Percentiles rank a stretch among this genome's conserved stretches.
These are phyloP conservation scores for Kuraishia piskuri DNA, from an alignment of 805 yeast genomes.

Conservation along the genomic window DNA sequence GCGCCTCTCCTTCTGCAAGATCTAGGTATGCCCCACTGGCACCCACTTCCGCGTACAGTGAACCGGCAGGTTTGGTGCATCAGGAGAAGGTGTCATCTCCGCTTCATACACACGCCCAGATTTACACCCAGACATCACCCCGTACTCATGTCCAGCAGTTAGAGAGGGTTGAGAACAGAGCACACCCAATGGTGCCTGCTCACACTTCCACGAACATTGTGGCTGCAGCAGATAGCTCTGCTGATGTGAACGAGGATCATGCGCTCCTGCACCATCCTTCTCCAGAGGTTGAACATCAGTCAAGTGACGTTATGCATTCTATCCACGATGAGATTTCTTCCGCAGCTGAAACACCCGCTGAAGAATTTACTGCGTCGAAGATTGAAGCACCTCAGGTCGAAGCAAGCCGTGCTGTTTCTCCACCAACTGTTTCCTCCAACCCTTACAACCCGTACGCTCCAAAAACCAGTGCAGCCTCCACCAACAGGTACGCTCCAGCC, in stretches of 20 bases:
- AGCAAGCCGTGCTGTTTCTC: neutral
- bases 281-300: neutral
- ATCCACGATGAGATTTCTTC: neutral
- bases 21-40: neutral
- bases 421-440: constrained; percentile 1
- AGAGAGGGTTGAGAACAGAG: neutral
- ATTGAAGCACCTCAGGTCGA: neutral
- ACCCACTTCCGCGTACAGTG: neutral
- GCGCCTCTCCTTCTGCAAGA: neutral
- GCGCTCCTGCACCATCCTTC: neutral
- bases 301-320: neutral
- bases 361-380: neutral
- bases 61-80: neutral
- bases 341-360: neutral
- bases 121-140: neutral
- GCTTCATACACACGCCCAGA: neutral
- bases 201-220: neutral
- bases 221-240: neutral
- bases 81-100: neutral
- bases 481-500: constrained; percentile 2
- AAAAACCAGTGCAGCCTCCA: neutral
- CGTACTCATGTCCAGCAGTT: neutral
- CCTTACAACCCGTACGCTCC: constrained; percentile 15
- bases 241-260: neutral
- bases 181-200: neutral